These are phyloP conservation scores for Globisporangium sylvaticum DNA, from an alignment of 352 stramenopile species.

Conservation along the genomic window DNA sequence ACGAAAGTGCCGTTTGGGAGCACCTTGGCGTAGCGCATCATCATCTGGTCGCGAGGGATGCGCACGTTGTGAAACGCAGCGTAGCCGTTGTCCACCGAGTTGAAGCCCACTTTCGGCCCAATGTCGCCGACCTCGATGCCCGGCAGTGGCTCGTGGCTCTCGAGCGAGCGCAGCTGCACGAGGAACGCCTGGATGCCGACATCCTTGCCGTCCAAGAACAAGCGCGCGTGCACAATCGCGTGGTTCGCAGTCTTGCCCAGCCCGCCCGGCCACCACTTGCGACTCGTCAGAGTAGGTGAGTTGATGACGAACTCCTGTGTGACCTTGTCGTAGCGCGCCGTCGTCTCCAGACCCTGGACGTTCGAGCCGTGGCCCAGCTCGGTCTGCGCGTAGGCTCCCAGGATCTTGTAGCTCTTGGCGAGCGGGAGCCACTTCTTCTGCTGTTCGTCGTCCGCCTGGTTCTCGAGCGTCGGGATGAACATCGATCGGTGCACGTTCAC, in stretches of 20 bases:
- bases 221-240: conserved; percentile 89
- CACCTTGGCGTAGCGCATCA: conserved; percentile 50
- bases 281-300: conserved; percentile 90
- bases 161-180: conserved; percentile 82
- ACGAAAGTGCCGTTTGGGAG: conserved; percentile 60
- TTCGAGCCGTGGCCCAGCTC: conserved; percentile 95
- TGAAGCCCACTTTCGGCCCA: conserved; percentile 90
- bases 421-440: conserved; percentile 60
- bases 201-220: conserved; percentile 56
- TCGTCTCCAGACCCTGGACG: conserved; percentile 89
- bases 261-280: conserved; percentile 96
- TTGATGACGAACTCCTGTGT: conserved; percentile 93
- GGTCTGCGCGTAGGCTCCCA: conserved; percentile 94
- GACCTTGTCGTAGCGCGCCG: conserved; percentile 86
- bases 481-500: conserved; percentile 62
- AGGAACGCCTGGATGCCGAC: conserved; percentile 93
- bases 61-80: conserved; percentile 79
- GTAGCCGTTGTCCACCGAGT: conserved; percentile 92
- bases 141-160: conserved; percentile 72
- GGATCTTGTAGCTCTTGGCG: conserved; percentile 56
- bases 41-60: conserved; percentile 73
- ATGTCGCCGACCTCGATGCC: conserved; percentile 91
- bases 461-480: conserved; percentile 66
- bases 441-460: conserved; percentile 60
- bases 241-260: conserved; percentile 89